Evolutionary conservation across 1,284 basidiomycete genomes (phyloP), one percentile per base, ranked within the genome.

Genomic region (Caloboletus inedulis): DNA sequence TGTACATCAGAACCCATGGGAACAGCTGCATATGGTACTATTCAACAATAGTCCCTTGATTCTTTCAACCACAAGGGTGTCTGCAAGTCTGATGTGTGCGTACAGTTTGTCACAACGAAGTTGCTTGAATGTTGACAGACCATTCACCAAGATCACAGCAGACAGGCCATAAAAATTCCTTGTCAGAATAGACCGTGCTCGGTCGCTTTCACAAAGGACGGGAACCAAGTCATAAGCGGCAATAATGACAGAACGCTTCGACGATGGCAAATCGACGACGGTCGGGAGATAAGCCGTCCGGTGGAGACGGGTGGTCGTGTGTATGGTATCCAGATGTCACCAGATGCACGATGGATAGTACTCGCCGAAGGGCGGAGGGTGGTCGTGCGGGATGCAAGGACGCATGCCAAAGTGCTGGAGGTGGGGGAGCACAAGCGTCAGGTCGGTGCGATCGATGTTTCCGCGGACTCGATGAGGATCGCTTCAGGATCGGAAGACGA

Each of bases 401-500:
- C 41, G 27, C 25, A 29, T 12, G 23, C 13, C n/a, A 45, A 48
- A 4, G 37, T 41, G 8, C 12, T 43, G 12, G 52, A 45, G n/a
- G 7, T 48, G 1, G 14, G 9, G 14, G 25, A 25, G 7, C 53
- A 54, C 19, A 36, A 23, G 9, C 19, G 34, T 16, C 41, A 27
- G n/a, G 46, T 49, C 7, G 27, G 42, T n/a, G 31, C 46, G 2
- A 31, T 55, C 16, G 52, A 48, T 14, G 10, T 45, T 8, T 43
- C 53, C n/a, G 31, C 18, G 2, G 45, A 53, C 45, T 54, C 46
- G 31, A 40, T 43, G 27, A 51, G 23, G 27, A 13, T 55, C 8
- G 48, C 36, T 5, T 43, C 47, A 10, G 53, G 55, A 16, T 56
- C 54, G 18, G 47, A 35, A 10, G 36, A 56, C 34, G 14, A 42